phyloP scores from a whole-genome alignment of 495 filamentous ascomycete genomes.

The Beverwykella pulmonaria region DNA sequence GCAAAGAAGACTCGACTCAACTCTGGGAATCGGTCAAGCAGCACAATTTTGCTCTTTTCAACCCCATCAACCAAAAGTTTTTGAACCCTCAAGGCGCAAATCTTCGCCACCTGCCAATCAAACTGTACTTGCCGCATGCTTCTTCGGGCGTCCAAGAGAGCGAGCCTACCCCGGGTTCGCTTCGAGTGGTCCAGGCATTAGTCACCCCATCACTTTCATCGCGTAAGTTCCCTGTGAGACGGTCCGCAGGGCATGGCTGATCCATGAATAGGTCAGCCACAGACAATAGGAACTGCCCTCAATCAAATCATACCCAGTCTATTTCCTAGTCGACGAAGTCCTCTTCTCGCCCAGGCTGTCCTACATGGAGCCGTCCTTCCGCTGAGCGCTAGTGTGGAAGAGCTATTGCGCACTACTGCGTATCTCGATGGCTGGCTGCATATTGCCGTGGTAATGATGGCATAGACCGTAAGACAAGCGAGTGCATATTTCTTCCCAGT shows the following conservation, averaged over 20 bases:
- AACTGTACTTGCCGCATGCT: conserved; percentile 81
- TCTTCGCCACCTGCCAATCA: conserved; percentile 79
- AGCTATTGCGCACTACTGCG: conserved; percentile 75
- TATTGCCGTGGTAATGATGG: conserved; percentile 79
- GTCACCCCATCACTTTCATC: conserved; percentile 41
- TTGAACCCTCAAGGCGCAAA: conserved; percentile 71
- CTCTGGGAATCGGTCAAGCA: conserved; percentile 85
- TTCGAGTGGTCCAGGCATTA: conserved; percentile 49
- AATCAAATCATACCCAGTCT: conserved; percentile 74
- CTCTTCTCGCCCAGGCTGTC: conserved; percentile 87
- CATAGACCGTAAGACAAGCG: conserved; percentile 14
- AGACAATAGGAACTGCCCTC: conserved; percentile 83
- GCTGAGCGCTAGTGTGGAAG: conserved; percentile 79
- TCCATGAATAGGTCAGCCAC: conserved; percentile 62
- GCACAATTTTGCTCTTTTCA: conserved; percentile 72
- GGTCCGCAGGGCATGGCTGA: conserved; percentile 43
- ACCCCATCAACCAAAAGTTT: conserved; percentile 73
- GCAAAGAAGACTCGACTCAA: conserved; percentile 80
- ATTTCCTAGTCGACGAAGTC: conserved; percentile 83
- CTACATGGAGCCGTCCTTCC: conserved; percentile 86
- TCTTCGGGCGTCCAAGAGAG: conserved; percentile 42
- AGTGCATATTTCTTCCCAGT: not conserved
- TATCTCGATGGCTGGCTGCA: conserved; percentile 94
- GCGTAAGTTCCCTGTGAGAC: conserved; percentile 19
- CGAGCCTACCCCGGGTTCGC: conserved; percentile 57